Evolutionary conservation across 1,284 basidiomycete genomes (phyloP).

Genomic region (Thecaphora thlaspeos): DNA sequence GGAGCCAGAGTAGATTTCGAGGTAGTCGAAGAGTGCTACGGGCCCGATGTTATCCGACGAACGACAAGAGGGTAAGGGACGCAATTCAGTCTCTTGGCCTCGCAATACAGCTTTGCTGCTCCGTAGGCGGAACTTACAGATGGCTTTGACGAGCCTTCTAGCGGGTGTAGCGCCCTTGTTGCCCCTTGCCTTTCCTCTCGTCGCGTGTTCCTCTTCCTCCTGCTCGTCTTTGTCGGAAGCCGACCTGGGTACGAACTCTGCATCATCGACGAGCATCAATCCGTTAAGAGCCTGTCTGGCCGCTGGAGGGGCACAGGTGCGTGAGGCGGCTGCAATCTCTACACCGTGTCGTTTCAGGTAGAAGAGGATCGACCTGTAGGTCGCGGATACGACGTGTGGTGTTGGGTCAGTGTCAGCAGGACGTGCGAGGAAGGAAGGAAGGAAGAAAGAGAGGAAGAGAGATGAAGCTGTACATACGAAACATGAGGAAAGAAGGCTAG

Average conservation of each 20-base stretch:
- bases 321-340: constrained; percentile 41
- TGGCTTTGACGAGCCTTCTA: constrained; percentile 21
- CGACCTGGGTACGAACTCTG: constrained; percentile 1
- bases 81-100: no score
- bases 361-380: constrained; percentile 32
- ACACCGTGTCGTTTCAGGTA: constrained; percentile 25
- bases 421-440: not conserved
- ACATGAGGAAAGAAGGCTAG: constrained; percentile 50
- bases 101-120: no score
- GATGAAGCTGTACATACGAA: constrained; percentile 13
- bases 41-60: not conserved
- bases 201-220: constrained; percentile 1
- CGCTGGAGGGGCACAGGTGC: constrained; percentile 44
- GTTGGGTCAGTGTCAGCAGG: no score
- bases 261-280: constrained; percentile 31
- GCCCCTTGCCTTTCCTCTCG: not conserved
- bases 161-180: not conserved
- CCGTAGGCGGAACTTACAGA: constrained; percentile 12
- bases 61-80: no score
- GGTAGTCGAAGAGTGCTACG: constrained; percentile 40
- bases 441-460: not conserved
- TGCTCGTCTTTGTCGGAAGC: not conserved
- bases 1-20: constrained; percentile 54
- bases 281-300: constrained; percentile 50
- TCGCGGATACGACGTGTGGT: not conserved